phyloP scores from a whole-genome alignment of 768 basidiomycete species.

The Lentinula boryana region DNA sequence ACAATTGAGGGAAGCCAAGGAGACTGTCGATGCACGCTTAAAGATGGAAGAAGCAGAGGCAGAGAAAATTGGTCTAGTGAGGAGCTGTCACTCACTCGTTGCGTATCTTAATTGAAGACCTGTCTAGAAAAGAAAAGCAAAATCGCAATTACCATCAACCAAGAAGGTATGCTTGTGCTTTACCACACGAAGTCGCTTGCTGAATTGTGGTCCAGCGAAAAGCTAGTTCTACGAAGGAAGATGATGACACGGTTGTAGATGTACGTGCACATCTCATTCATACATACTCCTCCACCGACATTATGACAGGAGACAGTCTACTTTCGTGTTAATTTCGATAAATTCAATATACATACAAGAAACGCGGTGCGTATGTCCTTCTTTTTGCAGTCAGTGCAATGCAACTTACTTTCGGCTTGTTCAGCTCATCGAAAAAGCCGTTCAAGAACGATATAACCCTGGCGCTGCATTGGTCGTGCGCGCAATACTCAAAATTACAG shows the following conservation, averaged over 20 bases:
- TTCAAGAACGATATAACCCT: conserved; percentile 73
- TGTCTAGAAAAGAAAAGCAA: conserved; percentile 57
- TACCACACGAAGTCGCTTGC: conserved; percentile 6
- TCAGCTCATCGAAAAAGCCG: conserved; percentile 76
- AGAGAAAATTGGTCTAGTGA: conserved; percentile 67
- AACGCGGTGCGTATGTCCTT: conserved; percentile 55
- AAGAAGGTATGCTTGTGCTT: not conserved
- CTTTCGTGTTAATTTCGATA: conserved; percentile 86
- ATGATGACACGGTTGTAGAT: conserved; percentile 59
- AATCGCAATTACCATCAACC: conserved; percentile 24
- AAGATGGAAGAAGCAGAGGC: conserved; percentile 69
- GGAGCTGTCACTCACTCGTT: conserved; percentile 16
- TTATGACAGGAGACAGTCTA: conserved; percentile 55
- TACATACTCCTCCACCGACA: conserved; percentile 10
- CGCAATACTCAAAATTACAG: conserved; percentile 66
- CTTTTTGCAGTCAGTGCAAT: not conserved
- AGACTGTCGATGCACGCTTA: conserved; percentile 55
- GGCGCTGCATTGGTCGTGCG: conserved; percentile 66
- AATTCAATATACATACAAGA: conserved; percentile 80
- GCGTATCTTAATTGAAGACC: conserved; percentile 15
- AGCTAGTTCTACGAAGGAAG: conserved; percentile 26
- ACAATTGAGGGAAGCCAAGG: conserved; percentile 68
- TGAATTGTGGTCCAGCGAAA: conserved; percentile 13
- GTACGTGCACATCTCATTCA: conserved; percentile 34
- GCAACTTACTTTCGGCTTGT: conserved; percentile 10